Base-by-base conservation (phyloP, 192 early-diverging fungal genomes). In the Dissophora ornata region DNA sequence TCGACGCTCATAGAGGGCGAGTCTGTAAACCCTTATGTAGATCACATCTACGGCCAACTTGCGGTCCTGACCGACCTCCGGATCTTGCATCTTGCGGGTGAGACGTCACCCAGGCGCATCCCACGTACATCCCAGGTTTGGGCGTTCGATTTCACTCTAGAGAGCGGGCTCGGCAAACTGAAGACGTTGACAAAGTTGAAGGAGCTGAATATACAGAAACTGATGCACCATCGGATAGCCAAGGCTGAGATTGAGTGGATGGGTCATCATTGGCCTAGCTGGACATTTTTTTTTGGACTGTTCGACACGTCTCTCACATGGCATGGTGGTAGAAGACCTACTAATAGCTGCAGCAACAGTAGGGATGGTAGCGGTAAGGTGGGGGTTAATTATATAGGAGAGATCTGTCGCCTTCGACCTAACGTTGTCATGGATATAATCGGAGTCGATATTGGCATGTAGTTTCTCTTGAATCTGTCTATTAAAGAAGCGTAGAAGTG, bases 11-110 rank as follows among this genome's bases (percentile, higher is more conserved):
- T 28, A 16, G 48, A 57, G 0, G n/a, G 24, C 13, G 49, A 18
- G 1, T 7, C 18, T 44, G 58, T 28, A 30, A 26, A 63, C 11
- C 57, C 42, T 16, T 60, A 48, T 52, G 44, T 47, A 3, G 32
- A 54, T 18, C 28, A 59, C 5, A 66, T 74, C n/a, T 74, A 60
- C 34, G 21, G 32, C 13, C 71, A 66, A n/a, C 57, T 74, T 5
- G 36, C 62, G 1, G 22, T 9, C 7, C 36, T 74, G 9, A 60
- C 62, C 29, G 12, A 53, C 6, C 56, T 74, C 6, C 21, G 22
- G 12, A 40, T 16, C 2, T 30, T 74, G 2, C 18, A 46, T 38
- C 57, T 74, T 12, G 62, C 40, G 25, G 63, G 71, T 30, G 62
- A 70, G 25, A 7, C 48, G 1, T 21, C 41, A 2, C n/a, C 16